Percentiles rank a stretch among this genome's conserved stretches.
Conservation (phyloP, 2,329 filamentous ascomycete species). For the Graphilbum ipis-grandicollis region DNA sequence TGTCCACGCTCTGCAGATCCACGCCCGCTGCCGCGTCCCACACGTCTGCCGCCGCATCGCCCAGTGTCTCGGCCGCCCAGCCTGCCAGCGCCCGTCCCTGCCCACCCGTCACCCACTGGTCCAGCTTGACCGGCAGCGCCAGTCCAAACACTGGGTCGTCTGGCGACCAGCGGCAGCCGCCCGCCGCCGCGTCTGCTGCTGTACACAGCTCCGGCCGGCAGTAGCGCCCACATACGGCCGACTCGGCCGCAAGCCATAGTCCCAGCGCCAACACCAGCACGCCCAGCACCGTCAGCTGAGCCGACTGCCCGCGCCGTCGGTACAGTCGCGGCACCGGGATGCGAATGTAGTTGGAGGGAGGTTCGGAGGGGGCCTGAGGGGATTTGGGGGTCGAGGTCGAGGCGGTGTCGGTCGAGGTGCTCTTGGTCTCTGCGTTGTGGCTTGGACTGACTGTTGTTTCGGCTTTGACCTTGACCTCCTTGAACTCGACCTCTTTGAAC, state of each 20-base stretch:
- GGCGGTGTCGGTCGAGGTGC: no score
- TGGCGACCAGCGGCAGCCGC: conserved; percentile 34
- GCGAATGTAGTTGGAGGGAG: conserved; percentile 16
- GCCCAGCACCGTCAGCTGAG: conserved; percentile 29
- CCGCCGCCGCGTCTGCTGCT: conserved; percentile 10
- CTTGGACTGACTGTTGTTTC: no score
- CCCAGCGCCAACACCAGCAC: conserved; percentile 23
- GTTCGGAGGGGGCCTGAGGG: no score
- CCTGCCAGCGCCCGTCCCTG: conserved; percentile 22
- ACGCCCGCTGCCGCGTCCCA: conserved; percentile 26
- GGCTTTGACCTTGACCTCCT: no score
- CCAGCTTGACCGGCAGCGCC: conserved; percentile 42
- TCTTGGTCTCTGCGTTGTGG: no score
- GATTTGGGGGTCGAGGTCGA: no score
- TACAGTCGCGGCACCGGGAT: conserved; percentile 31
- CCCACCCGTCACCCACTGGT: conserved; percentile 41
- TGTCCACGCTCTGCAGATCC: conserved; percentile 26
- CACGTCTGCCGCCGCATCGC: conserved; percentile 29
- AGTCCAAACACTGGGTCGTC: conserved; percentile 43
- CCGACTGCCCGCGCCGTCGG: conserved; percentile 20
- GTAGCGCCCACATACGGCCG: conserved; percentile 32
- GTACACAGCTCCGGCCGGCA: conserved; percentile 34
- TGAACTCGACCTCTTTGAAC: not conserved
- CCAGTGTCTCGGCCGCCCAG: conserved; percentile 23
- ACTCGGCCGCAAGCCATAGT: conserved; percentile 39